These are phyloP conservation scores for Leishmania martiniquensis DNA, from an alignment of 208 protist genomes.

Conservation along the genomic window DNA sequence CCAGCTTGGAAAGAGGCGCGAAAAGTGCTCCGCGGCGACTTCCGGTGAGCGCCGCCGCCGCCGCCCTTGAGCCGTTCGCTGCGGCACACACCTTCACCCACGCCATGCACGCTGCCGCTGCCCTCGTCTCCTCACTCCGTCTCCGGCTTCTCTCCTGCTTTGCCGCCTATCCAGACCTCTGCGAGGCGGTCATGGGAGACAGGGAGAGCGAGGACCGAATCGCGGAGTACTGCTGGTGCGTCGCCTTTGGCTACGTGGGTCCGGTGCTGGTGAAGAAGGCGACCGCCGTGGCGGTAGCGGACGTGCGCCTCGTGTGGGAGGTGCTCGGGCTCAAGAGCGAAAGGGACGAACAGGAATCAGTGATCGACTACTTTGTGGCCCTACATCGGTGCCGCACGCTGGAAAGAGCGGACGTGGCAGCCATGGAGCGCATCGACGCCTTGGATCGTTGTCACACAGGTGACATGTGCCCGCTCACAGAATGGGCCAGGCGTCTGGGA, in stretches of 20 bases:
- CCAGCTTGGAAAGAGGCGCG: not conserved
- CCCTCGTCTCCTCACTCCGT: constrained; percentile 70
- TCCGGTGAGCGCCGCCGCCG: constrained; percentile 18
- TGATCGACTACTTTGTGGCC: constrained; percentile 22
- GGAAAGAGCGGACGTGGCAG: constrained; percentile 1
- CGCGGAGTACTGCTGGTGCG: constrained; percentile 52
- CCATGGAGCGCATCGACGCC: not conserved
- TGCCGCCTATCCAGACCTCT: constrained; percentile 47
- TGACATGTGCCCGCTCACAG: not conserved
- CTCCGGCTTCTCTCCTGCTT: constrained; percentile 65
- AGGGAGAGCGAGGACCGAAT: constrained; percentile 29
- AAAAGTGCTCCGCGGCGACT: not conserved
- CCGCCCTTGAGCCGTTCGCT: constrained; percentile 26
- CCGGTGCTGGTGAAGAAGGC: constrained; percentile 52
- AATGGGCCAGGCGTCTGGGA: not conserved
- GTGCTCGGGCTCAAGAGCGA: constrained; percentile 23
- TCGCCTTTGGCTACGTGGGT: constrained; percentile 43
- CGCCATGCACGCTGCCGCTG: constrained; percentile 50
- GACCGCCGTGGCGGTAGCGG: constrained; percentile 33
- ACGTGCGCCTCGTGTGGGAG: constrained; percentile 29
- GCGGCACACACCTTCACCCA: constrained; percentile 36
- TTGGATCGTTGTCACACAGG: not conserved
- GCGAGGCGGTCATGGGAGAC: constrained; percentile 34
- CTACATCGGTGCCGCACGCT: constrained; percentile 25
- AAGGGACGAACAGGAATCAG: constrained; percentile 15